Base-by-base conservation (phyloP, 164 flowering plant genomes). In the Tinospora cordifolia region DNA sequence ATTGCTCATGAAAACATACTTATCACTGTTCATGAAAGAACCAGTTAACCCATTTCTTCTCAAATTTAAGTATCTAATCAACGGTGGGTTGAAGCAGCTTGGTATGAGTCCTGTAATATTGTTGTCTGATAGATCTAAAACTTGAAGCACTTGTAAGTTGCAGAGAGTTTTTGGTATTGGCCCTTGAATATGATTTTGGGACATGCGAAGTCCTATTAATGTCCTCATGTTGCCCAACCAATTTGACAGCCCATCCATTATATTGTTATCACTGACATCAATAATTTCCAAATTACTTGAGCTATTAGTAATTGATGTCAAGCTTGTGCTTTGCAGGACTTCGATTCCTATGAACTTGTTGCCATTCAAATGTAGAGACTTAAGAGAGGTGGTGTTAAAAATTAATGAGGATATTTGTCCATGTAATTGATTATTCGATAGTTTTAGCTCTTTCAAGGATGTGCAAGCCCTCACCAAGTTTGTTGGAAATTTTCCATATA, bases 361-460 rank as follows among this genome's bases (percentile, higher is more conserved):
- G 6, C 58, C 58, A 51, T 51, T 8, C 17, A 51, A 51, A 17
- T 6, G 6, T 17, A 67, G 49, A 7, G 2, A 2, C 1, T 0
- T 0, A 22, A 46, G 13, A 5, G 14, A 47, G 47, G 22, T 51
- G 1, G 3, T n/a, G 21, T n/a, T 6, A 2, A n/a, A 51, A 51
- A 51, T 15, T 17, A 1, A 15, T 13, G 58, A n/a, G 19, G 19
- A 67, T 26, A 26, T 15, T 1, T 7, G 34, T 6, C 70, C 70
- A 14, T 49, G 60, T n/a, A 67, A 67, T 6, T 0, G 27, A 21
- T 78, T 78, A 4, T 68, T 59, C 8, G 77, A 71, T 13, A 78
- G 59, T 9, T 6, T 34, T 6, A 77, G 34, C 0, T 14, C 2
- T 0, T 0, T 0, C 1, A 78, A 34, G 0, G 30, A 17, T 15